These are phyloP conservation scores for Sclerotinia trifoliorum DNA, from an alignment of 2,329 filamentous ascomycete genomes.

Conservation along the genomic window DNA sequence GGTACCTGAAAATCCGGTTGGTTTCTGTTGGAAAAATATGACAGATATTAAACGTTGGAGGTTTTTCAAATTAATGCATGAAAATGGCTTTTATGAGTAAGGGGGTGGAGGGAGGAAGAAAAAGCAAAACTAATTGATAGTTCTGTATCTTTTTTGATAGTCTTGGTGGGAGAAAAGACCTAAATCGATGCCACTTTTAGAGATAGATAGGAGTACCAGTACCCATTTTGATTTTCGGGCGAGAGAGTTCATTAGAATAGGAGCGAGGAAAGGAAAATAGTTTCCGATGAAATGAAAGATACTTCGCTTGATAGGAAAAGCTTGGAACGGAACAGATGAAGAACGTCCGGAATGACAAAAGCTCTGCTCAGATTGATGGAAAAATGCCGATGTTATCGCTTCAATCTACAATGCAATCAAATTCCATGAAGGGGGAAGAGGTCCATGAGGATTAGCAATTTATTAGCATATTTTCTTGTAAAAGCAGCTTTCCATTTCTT, in stretches of 20 bases:
- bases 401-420: not conserved
- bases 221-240: not conserved
- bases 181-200: constrained; percentile 5
- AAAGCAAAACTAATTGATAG: not conserved
- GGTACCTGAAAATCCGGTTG: constrained; percentile 5
- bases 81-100: constrained; percentile 5
- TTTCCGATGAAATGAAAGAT: not conserved
- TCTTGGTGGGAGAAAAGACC: not conserved
- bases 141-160: not conserved
- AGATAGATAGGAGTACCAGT: not conserved
- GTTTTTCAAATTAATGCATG: not conserved
- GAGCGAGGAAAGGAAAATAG: not conserved
- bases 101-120: not conserved
- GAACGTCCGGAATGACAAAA: not conserved
- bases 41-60: not conserved
- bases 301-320: not conserved
- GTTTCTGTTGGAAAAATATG: not conserved
- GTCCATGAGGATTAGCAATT: not conserved
- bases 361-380: not conserved
- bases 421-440: not conserved
- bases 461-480: constrained; percentile 1
- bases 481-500: constrained; percentile 2
- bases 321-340: not conserved
- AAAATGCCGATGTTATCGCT: not conserved
- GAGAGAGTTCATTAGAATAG: not conserved